A percentile compares a stretch with the other conserved stretches of the same genome.
Evolutionary conservation across 495 filamentous ascomycete genomes (phyloP).

Genomic region (Thozetella sp.): DNA sequence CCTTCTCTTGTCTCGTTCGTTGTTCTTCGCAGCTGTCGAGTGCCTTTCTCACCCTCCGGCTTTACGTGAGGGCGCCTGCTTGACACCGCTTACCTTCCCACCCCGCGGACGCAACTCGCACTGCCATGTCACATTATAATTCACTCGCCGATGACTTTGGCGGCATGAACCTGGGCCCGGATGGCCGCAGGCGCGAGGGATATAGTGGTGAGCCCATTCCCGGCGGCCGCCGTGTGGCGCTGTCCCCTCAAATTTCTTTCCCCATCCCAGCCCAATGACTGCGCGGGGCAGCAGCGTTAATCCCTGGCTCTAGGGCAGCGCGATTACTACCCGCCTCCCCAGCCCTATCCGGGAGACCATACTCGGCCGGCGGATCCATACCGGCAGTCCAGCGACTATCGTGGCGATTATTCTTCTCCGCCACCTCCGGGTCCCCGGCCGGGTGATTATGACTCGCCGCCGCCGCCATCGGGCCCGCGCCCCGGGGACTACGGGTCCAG

Average conservation of each 20-base stretch:
- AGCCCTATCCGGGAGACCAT: neutral
- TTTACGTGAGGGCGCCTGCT: neutral
- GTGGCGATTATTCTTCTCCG: neutral
- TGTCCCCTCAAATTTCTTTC: neutral
- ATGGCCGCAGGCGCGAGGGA: neutral
- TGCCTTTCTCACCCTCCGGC: too few species aligned
- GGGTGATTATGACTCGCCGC: conserved; percentile 10
- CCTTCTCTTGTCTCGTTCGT: conserved; percentile 1
- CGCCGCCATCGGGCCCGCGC: conserved; percentile 3
- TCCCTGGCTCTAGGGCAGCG: neutral
- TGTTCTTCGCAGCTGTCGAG: too few species aligned
- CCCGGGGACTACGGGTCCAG: conserved; percentile 8
- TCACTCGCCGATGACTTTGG: neutral
- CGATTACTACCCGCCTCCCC: neutral
- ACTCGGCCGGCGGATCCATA: neutral
- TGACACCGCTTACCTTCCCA: neutral
- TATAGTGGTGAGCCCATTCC: neutral
- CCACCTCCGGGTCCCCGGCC: conserved; percentile 6
- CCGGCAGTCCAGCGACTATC: neutral
- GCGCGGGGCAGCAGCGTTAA: too few species aligned
- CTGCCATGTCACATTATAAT: neutral
- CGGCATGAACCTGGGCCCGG: neutral
- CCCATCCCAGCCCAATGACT: neutral
- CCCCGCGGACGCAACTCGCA: too few species aligned
- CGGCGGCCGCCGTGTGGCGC: too few species aligned